Base-by-base conservation (phyloP, 306 rosid species). In the Cicer judaicum region DNA sequence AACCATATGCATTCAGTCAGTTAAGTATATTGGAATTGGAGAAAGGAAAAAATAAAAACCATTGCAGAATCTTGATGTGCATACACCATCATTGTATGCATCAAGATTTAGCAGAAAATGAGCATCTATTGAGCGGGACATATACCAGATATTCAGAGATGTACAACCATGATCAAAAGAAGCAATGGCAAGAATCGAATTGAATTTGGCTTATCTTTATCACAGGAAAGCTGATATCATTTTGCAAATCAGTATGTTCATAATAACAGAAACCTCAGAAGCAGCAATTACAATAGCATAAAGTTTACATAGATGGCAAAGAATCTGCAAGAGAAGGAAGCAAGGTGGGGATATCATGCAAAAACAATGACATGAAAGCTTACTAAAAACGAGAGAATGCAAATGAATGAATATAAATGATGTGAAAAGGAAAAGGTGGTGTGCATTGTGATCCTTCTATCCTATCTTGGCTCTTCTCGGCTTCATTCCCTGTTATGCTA, bases 101-200 rank as follows among this genome's bases (percentile, higher is more conserved):
- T 54, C 60, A 54, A 54, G 34, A 18, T 53, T 53, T 12, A 16
- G 24, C 34, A 2, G 11, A 54, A 54, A 54, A 54, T 54, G 60
- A 16, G 34, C 15, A 54, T 16, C 59, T 53, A 16, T 54, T 54
- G 60, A 54, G 60, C 7, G 34, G 15, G 60, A 44, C 43, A 21
- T 10, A 60, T 34, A 61, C 47, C 34, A 65, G 21, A 50, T 49
- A 43, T 29, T 44, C 48, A 13, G 40, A 77, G 40, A 76, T 49
- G 48, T 42, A 7, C 43, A 64, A 69, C 49, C 61, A 49, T 49
- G 64, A 49, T 41, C 42, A 24, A 56, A 75, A 66, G 72, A 71
- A 75, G 77, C 57, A 76, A 57, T 64, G 49, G 40, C 39, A 14
- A 53, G 44, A 41, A 72, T 44, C 68, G 46, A 57, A 76, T 9